Conservation (phyloP, 2,329 filamentous ascomycete species). For the Hypoxylon sp. region DNA sequence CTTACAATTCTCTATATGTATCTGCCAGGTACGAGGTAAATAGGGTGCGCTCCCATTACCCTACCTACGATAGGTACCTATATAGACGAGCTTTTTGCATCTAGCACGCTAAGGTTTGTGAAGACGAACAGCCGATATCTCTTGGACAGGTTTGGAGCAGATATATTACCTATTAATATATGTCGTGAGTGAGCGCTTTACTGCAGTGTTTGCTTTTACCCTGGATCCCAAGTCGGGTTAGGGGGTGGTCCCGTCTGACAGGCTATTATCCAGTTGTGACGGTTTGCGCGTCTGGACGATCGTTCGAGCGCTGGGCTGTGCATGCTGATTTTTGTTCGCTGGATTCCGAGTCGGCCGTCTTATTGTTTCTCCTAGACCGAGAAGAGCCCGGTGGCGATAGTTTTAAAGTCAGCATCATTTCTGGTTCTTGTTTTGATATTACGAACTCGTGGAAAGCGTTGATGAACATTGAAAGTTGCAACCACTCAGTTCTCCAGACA, state of each 20-base stretch:
- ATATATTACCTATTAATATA: slow-evolving; percentile 45
- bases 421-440: slow-evolving; percentile 21
- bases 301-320: slow-evolving; percentile 30
- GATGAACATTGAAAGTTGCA: slow-evolving; percentile 10
- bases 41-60: not conserved
- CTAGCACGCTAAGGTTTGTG: slow-evolving; percentile 7
- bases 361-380: slow-evolving; percentile 32
- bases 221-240: slow-evolving; percentile 39
- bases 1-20: not conserved
- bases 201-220: slow-evolving; percentile 40
- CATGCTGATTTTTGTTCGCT: slow-evolving; percentile 21
- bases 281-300: slow-evolving; percentile 32
- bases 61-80: slow-evolving; percentile 1
- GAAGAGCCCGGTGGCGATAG: slow-evolving; percentile 1
- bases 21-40: not conserved
- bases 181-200: slow-evolving; percentile 31
- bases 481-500: slow-evolving; percentile 12
- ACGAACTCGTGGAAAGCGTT: slow-evolving; percentile 14
- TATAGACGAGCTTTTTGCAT: slow-evolving; percentile 6
- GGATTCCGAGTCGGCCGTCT: slow-evolving; percentile 12
- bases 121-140: slow-evolving; percentile 40
- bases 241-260: slow-evolving; percentile 35
- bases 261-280: slow-evolving; percentile 44
- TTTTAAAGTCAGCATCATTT: slow-evolving; percentile 30
- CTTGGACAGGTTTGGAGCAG: slow-evolving; percentile 22